Base-by-base conservation (phyloP, 2,329 filamentous ascomycete species). In the Penicillium sp. region DNA sequence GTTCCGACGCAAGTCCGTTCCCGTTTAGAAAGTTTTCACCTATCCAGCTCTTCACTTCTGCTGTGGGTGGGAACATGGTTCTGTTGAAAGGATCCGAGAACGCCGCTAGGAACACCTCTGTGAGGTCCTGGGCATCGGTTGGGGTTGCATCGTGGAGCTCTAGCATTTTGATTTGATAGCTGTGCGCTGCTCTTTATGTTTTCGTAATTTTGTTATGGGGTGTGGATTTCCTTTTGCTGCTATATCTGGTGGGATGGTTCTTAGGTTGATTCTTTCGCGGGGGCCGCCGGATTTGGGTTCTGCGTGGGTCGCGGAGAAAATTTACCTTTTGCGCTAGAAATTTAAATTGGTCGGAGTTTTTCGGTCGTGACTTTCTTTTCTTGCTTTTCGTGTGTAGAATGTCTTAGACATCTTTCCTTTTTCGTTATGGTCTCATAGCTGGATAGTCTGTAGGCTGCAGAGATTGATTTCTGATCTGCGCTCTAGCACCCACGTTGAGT, bases 11-110 rank as follows among this genome's bases (percentile, higher is more conserved):
- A 18, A 22, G n/a, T 20, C 31, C 25, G 20, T 43, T 43, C 14
- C 49, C 45, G 2, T 33, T 26, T 6, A 53, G 23, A 9, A 67
- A 48, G 3, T 43, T 45, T 4, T 45, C 25, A 11, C 49, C 51
- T 46, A 60, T 59, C 61, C 62, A 70, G 7, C 33, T 41, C 15
- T 55, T 57, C 6, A 68, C 64, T 5, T 67, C 65, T 14, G 62
- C 61, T 12, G 57, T 61, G 9, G 31, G 53, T 3, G 68, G 68
- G 46, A 69, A 68, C 56, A 69, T 56, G 15, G 57, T 54, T 15
- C 23, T 53, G 55, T 65, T 63, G 53, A 64, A 56, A 23, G 51
- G 22, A 26, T 60, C 54, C 12, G 49, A 56, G 64, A 70, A 70
- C 42, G 61, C 54, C 47, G 57, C 52, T n/a, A 60, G 48, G 60